A percentile compares a stretch with the other conserved stretches of the same genome.
Conservation (phyloP, 2,329 filamentous ascomycete species). For the Trichothecium sympodiale region DNA sequence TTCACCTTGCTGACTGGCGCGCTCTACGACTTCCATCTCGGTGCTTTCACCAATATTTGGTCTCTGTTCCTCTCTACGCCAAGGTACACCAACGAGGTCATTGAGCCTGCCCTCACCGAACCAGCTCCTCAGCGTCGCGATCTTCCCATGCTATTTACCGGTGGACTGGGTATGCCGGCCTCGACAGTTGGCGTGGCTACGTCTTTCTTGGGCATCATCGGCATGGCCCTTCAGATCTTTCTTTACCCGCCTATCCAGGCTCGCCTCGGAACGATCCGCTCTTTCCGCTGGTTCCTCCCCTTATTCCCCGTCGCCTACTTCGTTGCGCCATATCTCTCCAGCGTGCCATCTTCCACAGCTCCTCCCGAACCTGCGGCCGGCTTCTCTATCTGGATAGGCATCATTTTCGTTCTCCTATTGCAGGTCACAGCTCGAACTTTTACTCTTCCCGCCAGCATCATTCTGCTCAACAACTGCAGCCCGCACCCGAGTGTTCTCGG, state of each 20-base stretch:
- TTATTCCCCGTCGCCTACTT: slow-evolving; percentile 59
- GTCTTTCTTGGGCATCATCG: slow-evolving; percentile 57
- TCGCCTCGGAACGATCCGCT: slow-evolving; percentile 52
- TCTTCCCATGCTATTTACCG: slow-evolving; percentile 45
- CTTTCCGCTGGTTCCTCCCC: slow-evolving; percentile 53
- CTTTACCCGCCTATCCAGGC: slow-evolving; percentile 56
- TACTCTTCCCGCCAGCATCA: slow-evolving; percentile 45
- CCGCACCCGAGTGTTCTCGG: slow-evolving; percentile 47
- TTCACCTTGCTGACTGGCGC: slow-evolving; percentile 50
- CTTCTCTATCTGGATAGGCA: slow-evolving; percentile 46
- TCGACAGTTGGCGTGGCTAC: slow-evolving; percentile 58
- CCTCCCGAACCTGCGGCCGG: slow-evolving; percentile 33
- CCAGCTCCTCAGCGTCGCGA: slow-evolving; percentile 15
- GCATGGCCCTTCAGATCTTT: slow-evolving; percentile 57
- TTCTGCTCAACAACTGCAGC: slow-evolving; percentile 49
- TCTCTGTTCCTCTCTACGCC: slow-evolving; percentile 60
- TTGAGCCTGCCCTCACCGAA: too few relatives aligned
- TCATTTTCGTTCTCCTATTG: slow-evolving; percentile 50
- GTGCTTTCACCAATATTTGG: slow-evolving; percentile 58
- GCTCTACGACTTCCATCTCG: slow-evolving; percentile 60
- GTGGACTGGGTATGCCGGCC: slow-evolving; percentile 56
- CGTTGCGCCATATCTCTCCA: slow-evolving; percentile 54
- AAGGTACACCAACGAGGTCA: slow-evolving; percentile 22
- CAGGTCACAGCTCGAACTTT: slow-evolving; percentile 69
- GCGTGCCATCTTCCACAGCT: slow-evolving; percentile 41